Base-by-base conservation (phyloP, 345 rosid genomes). In the Sonneratia alba region DNA sequence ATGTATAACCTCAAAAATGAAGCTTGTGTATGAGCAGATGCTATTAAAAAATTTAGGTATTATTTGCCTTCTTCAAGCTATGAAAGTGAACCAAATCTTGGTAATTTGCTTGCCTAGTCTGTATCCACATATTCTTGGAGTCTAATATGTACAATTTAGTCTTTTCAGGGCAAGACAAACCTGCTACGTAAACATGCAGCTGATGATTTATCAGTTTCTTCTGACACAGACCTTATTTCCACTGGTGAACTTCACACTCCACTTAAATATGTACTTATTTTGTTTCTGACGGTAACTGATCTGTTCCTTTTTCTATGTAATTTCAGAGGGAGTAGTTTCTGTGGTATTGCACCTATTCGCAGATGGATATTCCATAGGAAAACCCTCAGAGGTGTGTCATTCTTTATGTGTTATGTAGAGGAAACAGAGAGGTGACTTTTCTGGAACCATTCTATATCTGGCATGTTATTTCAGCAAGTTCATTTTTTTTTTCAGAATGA, bases 331-430 rank as follows among this genome's bases (percentile, higher is more conserved):
- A 75, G 97, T 90, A 81, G 89, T 84, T 77, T 92, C 99, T 61
- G 85, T 91, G 73, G 69, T 79, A 3, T 83, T 96, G 83, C 86
- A 84, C 76, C 94, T 96, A 51, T 91, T 86, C 73, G 79, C 84
- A 4, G 87, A 85, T 80, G 99, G 97, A 67, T 96, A 90, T 84
- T 85, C 82, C 38, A 70, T 92, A 19, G 92, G 87, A 78, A 92
- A 88, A 79, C 86, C 93, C 22, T 75, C 82, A 32, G 92, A 92
- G 96, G 99, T 96, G 77, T 77, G 86, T 71, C 37, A 72, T 73
- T n/a, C 43, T 70, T 48, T 36, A 69, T 37, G 56, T 36, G 21
- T 34, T 51, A 47, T 55, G 53, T 61, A 8, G 59, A 10, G 2
- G 40, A 12, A 40, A 22, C 48, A 14, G 19, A 10, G 37, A 62